Conservation (phyloP, 1,284 basidiomycete species). For the Cutaneotrichosporon daszewskae region DNA sequence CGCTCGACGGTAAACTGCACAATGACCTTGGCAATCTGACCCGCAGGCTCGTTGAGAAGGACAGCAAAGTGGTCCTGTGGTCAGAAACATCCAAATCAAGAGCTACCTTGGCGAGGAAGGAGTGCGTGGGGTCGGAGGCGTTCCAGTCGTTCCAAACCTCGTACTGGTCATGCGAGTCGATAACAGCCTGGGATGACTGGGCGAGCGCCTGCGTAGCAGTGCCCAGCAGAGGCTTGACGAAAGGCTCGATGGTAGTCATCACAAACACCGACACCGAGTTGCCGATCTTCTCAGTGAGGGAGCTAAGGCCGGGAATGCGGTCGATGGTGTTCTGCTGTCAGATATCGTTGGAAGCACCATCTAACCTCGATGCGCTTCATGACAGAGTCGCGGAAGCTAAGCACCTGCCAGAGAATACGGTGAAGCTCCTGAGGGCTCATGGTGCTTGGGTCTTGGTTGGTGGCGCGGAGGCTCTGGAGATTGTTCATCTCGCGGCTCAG, state of each 20-base stretch:
- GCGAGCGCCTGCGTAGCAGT: constrained; percentile 63
- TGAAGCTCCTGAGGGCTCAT: constrained; percentile 88
- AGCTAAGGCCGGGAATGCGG: constrained; percentile 55
- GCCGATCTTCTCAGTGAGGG: constrained; percentile 74
- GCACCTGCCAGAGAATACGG: constrained; percentile 70
- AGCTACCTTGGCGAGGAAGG: constrained; percentile 49
- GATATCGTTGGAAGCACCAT: too few species aligned
- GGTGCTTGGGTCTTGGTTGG: constrained; percentile 62
- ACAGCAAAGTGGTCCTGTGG: constrained; percentile 39
- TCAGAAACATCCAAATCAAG: not conserved
- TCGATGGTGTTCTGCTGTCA: constrained; percentile 71
- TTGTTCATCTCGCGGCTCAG: constrained; percentile 69
- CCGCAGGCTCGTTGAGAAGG: constrained; percentile 59
- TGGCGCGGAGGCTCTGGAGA: constrained; percentile 63
- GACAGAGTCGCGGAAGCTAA: constrained; percentile 76
- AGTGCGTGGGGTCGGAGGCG: constrained; percentile 76
- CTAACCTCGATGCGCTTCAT: constrained; percentile 84
- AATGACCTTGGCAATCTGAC: constrained; percentile 64
- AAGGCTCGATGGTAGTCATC: constrained; percentile 65
- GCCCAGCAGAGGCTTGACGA: constrained; percentile 70
- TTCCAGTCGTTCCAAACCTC: constrained; percentile 70
- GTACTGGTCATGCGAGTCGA: constrained; percentile 73
- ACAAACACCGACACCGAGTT: constrained; percentile 78
- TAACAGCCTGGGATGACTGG: constrained; percentile 65
- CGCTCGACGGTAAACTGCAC: constrained; percentile 52